phyloP scores from a whole-genome alignment of 441 rosid species.

The Erysimum pusillum region DNA sequence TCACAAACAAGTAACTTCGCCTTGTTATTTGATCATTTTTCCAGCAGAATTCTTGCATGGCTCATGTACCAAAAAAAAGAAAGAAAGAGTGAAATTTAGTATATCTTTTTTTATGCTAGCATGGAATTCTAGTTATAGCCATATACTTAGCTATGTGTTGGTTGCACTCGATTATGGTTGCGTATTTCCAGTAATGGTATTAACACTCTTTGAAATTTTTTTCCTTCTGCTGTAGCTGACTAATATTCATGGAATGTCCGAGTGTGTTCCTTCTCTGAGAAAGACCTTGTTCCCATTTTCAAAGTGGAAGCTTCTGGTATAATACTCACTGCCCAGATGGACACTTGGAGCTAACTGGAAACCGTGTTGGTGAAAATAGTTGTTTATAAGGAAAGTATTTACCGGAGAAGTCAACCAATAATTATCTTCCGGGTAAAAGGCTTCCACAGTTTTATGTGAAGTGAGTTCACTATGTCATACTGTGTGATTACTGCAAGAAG shows the following conservation, averaged over 20 bases:
- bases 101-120: neutral
- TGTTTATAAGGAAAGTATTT: neutral
- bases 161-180: neutral
- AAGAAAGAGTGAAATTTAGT: neutral
- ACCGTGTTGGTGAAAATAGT: neutral
- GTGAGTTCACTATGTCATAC: conserved; percentile 7
- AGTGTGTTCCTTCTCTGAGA: conserved; percentile 18
- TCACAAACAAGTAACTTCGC: neutral
- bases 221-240: conserved; percentile 26
- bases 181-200: neutral
- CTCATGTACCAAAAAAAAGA: neutral
- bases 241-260: conserved; percentile 9
- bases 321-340: neutral
- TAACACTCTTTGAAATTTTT: neutral
- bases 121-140: neutral
- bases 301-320: conserved; percentile 21
- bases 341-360: neutral
- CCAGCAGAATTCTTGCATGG: neutral
- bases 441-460: conserved; percentile 15
- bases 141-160: neutral
- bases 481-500: conserved; percentile 13
- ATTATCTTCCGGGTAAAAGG: conserved; percentile 12
- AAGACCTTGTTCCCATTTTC: conserved; percentile 2
- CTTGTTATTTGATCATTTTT: neutral
- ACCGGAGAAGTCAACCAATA: neutral